A percentile compares a stretch with the other conserved stretches of the same genome.
Evolutionary conservation across 164 flowering plant species (phyloP).

Genomic region (Annona cherimola): DNA sequence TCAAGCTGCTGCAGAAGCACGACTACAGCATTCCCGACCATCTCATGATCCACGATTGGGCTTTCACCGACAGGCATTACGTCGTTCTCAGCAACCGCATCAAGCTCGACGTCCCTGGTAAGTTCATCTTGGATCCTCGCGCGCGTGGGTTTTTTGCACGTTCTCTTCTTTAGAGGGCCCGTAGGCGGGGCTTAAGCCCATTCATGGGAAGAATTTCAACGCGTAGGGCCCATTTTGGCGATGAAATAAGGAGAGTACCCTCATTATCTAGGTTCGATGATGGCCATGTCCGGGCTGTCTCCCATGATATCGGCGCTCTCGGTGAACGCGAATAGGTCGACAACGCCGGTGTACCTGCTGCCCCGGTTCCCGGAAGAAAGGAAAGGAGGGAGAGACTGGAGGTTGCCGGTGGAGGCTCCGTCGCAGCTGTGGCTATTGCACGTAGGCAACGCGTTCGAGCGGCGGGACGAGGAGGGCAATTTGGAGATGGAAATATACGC

Average conservation of each 20-base stretch:
- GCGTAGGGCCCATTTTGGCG: neutral
- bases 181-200: too few relatives aligned
- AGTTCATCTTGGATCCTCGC: neutral
- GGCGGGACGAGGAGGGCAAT: slow-evolving; percentile 34
- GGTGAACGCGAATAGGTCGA: slow-evolving; percentile 57
- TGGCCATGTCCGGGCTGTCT: slow-evolving; percentile 64
- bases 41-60: slow-evolving; percentile 97
- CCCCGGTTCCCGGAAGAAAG: slow-evolving; percentile 43
- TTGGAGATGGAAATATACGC: slow-evolving; percentile 58
- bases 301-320: slow-evolving; percentile 92
- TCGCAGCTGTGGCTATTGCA: slow-evolving; percentile 77
- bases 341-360: slow-evolving; percentile 72
- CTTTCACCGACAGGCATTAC: slow-evolving; percentile 81
- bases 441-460: slow-evolving; percentile 69
- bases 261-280: slow-evolving; percentile 55
- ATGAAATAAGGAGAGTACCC: neutral
- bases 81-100: slow-evolving; percentile 75
- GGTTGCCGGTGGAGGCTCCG: slow-evolving; percentile 66
- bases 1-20: slow-evolving; percentile 53
- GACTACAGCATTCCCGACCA: slow-evolving; percentile 73
- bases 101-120: slow-evolving; percentile 75
- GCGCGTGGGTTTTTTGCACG: too few relatives aligned
- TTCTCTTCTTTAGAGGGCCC: too few relatives aligned
- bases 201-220: too few relatives aligned
- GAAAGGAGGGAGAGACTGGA: slow-evolving; percentile 45